These are phyloP conservation scores for Samsoniella hepiali DNA, from an alignment of 2,329 filamentous ascomycete genomes.

Conservation along the genomic window DNA sequence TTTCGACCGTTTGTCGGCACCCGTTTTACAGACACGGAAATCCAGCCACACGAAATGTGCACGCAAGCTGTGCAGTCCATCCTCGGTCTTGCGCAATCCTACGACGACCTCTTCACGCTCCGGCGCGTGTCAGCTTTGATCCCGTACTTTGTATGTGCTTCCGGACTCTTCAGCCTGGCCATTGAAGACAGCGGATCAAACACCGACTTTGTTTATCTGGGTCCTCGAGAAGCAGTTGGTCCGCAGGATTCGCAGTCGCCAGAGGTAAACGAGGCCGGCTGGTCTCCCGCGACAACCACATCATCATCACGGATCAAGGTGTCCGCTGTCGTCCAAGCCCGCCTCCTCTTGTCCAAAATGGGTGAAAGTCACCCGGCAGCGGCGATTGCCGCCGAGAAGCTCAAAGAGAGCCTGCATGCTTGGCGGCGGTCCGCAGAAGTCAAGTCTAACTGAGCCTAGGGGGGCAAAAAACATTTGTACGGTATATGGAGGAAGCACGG, in stretches of 20 bases:
- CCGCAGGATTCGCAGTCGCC: background rate
- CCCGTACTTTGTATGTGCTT: slow-evolving; percentile 21
- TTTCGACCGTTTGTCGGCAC: slow-evolving; percentile 19
- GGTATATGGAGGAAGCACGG: background rate
- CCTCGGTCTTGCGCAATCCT: slow-evolving; percentile 19
- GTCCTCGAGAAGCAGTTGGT: background rate
- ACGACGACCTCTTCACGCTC: slow-evolving; percentile 23
- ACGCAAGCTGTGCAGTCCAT: slow-evolving; percentile 1
- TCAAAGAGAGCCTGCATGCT: background rate
- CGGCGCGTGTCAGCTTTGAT: slow-evolving; percentile 21
- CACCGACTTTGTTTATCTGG: background rate
- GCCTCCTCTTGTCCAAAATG: slow-evolving; percentile 17
- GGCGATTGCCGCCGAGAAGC: background rate
- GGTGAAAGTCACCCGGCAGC: slow-evolving; percentile 4
- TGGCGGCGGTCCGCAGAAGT: background rate
- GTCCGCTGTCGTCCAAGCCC: slow-evolving; percentile 15
- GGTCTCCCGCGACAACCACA: background rate
- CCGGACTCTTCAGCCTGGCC: slow-evolving; percentile 17
- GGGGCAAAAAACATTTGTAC: too few relatives aligned
- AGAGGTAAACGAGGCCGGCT: too few relatives aligned
- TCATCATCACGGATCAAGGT: background rate
- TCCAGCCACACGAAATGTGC: slow-evolving; percentile 12
- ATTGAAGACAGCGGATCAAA: background rate
- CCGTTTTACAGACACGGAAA: background rate
- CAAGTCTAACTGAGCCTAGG: background rate